These are phyloP conservation scores for Heliamphora pulchella DNA, from an alignment of 179 eudicot genomes.

Conservation along the genomic window DNA sequence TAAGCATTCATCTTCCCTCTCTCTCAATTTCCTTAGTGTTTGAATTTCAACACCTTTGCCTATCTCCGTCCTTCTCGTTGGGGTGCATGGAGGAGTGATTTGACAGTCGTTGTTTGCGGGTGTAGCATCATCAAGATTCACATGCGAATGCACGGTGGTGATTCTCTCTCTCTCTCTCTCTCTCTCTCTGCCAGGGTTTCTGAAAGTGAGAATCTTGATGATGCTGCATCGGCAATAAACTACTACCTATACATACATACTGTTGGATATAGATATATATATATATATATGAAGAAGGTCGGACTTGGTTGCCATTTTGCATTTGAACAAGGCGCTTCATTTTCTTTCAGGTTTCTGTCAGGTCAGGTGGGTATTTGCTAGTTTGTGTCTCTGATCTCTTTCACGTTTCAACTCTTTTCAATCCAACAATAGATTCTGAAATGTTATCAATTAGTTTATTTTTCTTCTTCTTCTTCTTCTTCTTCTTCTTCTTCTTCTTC, in stretches of 20 bases:
- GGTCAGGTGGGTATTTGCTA: slow-evolving; percentile 15
- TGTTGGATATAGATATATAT: background rate
- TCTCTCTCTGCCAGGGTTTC: background rate
- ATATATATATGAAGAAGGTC: background rate
- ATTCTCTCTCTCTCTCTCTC: background rate
- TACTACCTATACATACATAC: slow-evolving; percentile 1
- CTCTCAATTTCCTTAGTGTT: no score
- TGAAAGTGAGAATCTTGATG: slow-evolving; percentile 26
- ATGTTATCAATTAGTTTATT: background rate
- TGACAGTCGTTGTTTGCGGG: slow-evolving; percentile 31
- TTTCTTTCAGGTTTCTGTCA: background rate
- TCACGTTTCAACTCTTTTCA: background rate
- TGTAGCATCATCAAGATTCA: slow-evolving; percentile 44
- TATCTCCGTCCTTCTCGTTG: no score
- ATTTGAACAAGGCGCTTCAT: background rate
- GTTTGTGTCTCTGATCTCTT: background rate
- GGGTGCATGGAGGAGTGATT: background rate
- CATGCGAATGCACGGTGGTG: slow-evolving; percentile 21
- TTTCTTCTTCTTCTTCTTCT: background rate
- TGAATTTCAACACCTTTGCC: no score
- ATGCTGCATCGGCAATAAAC: slow-evolving; percentile 30
- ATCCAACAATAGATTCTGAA: background rate
- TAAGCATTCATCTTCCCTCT: no score
- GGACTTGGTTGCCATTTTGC: background rate
- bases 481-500: background rate